phyloP scores from a whole-genome alignment of 1,139 yeast genomes.

The Suhomyces maxii region DNA sequence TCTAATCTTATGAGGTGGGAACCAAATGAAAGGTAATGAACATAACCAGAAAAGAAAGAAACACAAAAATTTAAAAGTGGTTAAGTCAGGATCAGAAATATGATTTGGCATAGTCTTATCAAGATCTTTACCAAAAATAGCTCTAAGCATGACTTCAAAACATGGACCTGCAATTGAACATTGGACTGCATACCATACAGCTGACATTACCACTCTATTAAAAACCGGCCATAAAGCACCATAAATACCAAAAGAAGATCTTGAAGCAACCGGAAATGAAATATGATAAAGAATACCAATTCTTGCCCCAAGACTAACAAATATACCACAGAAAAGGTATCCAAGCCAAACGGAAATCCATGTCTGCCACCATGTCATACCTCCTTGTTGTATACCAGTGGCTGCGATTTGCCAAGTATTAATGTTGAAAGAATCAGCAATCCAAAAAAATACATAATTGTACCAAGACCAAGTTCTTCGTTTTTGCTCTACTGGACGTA shows the following conservation, averaged over 20 bases:
- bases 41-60: slow-evolving; percentile 79
- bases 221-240: slow-evolving; percentile 80
- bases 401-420: slow-evolving; percentile 92
- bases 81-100: slow-evolving; percentile 54
- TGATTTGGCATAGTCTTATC: slow-evolving; percentile 47
- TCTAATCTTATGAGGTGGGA: slow-evolving; percentile 78
- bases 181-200: slow-evolving; percentile 85
- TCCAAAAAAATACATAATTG: slow-evolving; percentile 77
- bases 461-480: slow-evolving; percentile 82
- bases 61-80: slow-evolving; percentile 68
- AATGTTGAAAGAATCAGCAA: slow-evolving; percentile 83
- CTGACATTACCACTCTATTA: slow-evolving; percentile 79
- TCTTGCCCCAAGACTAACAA: slow-evolving; percentile 64
- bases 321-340: slow-evolving; percentile 58
- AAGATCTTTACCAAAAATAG: slow-evolving; percentile 66
- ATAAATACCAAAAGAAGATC: slow-evolving; percentile 75
- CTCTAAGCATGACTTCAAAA: slow-evolving; percentile 66
- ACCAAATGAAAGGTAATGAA: slow-evolving; percentile 75
- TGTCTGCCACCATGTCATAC: slow-evolving; percentile 86
- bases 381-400: slow-evolving; percentile 67
- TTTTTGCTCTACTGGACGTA: slow-evolving; percentile 69
- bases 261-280: slow-evolving; percentile 73
- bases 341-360: slow-evolving; percentile 87
- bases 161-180: slow-evolving; percentile 83
- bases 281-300: slow-evolving; percentile 74